Base-by-base conservation (phyloP, 495 filamentous ascomycete genomes). In the Tuber calosporum region DNA sequence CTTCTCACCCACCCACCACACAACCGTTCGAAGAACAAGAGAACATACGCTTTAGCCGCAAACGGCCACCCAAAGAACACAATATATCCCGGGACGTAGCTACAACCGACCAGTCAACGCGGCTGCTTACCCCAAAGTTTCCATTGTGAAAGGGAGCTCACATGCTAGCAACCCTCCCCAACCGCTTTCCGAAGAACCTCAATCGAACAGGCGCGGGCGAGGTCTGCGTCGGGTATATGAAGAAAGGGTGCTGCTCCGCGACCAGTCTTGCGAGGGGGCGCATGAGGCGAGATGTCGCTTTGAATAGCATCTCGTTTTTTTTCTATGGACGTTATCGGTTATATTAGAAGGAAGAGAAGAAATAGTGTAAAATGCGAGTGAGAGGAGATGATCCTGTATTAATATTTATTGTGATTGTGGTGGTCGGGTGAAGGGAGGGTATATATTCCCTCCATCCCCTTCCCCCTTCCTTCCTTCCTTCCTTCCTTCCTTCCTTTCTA, bases 51-150 rank as follows among this genome's bases (percentile, higher is more conserved):
- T 58, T 79, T 72, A 37, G 75, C 75, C 6, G 75, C 75, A 73
- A 79, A 73, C 5, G 77, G 75, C 77, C 77, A 79, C n/a, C 75
- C 75, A 34, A 79, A 78, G 22, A 79, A 78, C 6, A 79, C 41
- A 9, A 70, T 40, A 38, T 69, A 78, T 43, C 71, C 48, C 1
- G 77, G 77, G 43, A 79, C 34, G 67, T 79, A 79, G 58, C 75
- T 79, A 53, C 26, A n/a, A 38, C 13, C 15, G 11, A 37, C 19
- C 67, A 9, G 17, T 19, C 43, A 22, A 22, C 19, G 22, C 19
- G 0, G 22, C 43, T 8, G 4, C 43, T 15, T 15, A 11, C 43
- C 5, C 19, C 7, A 45, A 48, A 20, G 4, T n/a, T 22, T n/a
- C 22, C 45, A 1, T n/a, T 20, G 9, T n/a, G 22, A 48, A 41